These are phyloP conservation scores for Candida ascalaphidarum DNA, from an alignment of 805 yeast genomes.

Conservation along the genomic window DNA sequence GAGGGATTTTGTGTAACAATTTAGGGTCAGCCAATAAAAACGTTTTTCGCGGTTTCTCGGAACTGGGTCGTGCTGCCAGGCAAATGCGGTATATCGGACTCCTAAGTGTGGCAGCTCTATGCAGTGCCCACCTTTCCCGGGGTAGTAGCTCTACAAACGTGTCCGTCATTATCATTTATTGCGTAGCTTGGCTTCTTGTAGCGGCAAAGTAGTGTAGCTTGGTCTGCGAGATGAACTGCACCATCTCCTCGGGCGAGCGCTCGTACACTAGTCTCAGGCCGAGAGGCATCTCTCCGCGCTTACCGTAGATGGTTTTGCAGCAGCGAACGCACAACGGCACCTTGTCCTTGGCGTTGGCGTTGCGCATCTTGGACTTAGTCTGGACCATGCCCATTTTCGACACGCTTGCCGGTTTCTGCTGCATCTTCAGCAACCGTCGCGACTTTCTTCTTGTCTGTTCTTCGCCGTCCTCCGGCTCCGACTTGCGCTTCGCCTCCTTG, in stretches of 20 bases:
- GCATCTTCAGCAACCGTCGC: not conserved
- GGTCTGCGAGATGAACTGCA: constrained; percentile 10
- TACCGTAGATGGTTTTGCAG: constrained; percentile 12
- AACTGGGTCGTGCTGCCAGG: too few species aligned
- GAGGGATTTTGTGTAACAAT: too few species aligned
- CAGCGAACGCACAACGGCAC: constrained; percentile 25
- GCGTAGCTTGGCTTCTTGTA: not conserved
- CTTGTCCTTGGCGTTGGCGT: constrained; percentile 15
- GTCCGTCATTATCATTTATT: not conserved
- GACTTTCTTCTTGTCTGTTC: not conserved
- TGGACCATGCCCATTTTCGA: constrained; percentile 15
- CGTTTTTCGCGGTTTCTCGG: too few species aligned
- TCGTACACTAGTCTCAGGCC: constrained; percentile 15
- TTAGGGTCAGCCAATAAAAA: too few species aligned
- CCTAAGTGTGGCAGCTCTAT: too few species aligned
- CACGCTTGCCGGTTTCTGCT: constrained; percentile 1
- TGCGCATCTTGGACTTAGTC: constrained; percentile 11
- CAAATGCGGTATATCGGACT: too few species aligned
- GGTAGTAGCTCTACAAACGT: too few species aligned
- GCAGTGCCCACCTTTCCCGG: too few species aligned
- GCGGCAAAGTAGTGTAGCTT: constrained; percentile 5
- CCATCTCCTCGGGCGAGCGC: constrained; percentile 12
- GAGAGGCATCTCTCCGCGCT: constrained; percentile 10
- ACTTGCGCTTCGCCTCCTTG: constrained; percentile 2
- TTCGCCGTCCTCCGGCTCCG: not conserved